Base-by-base conservation (phyloP, 139 green algal genomes). In the Chara braunii region DNA sequence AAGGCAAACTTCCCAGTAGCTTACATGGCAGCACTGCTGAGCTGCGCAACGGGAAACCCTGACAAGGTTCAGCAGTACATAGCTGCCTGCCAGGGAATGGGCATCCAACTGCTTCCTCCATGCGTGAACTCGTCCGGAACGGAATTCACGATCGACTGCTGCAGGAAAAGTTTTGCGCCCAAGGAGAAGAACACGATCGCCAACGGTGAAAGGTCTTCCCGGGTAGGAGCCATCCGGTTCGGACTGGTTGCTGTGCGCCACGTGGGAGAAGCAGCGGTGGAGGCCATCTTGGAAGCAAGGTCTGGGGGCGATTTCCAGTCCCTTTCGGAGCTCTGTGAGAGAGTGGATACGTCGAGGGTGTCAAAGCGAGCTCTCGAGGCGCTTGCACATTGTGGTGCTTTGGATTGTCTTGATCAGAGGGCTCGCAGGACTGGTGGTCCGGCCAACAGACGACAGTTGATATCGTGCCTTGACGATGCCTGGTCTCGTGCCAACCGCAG, bases 1-100 rank as follows among this genome's bases (percentile, higher is more conserved):
- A 70, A 70, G 50, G 61, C 61, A 37, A 70, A 70, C 51, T 70
- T 52, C 33, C 61, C 61, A 3, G 29, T 70, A 26, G 18, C 52
- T 6, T 70, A 53, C 51, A 70, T 70, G 61, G 37, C 61, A 8
- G 61, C 61, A 2, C 51, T 70, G 0, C 61, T 70, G 12, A 70
- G 53, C n/a, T 51, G 48, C 45, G 53, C 59, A 33, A 68, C 31
- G 12, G 51, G 11, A 22, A 23, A 68, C 32, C 24, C 43, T 22
- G 14, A 68, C 43, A 43, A 68, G 7, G 18, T 68, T 23, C 4
- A 12, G 6, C 45, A 28, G 7, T 68, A 68, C 59, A 12, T 52
- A 22, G 23, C 53, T 33, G 53, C 59, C 12, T 68, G 44, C 48
- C 44, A 24, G 3, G 43, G 44, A 28, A 68, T 68, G 4, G 5